Base-by-base conservation (phyloP, 2,329 filamentous ascomycete species). In the Penicillium occitanis region DNA sequence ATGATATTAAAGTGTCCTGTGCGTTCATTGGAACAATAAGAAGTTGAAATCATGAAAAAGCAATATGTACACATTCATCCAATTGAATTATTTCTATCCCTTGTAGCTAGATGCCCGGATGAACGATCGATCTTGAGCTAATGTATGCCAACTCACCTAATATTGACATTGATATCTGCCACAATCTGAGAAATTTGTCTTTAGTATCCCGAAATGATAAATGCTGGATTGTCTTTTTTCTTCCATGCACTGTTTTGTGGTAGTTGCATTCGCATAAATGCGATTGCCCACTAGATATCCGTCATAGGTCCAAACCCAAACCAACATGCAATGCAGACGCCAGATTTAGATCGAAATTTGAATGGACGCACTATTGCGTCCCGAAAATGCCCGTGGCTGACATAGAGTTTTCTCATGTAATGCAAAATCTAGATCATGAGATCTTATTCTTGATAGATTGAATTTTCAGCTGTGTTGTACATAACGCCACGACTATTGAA, bases 321-420 rank as follows among this genome's bases (percentile, higher is more conserved):
- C 8, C 44, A 48, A 51, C 48, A 51, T 51, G 50, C 51, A 57
- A 57, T 57, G 51, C n/a, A 10, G 50, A 53, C 50, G 50, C 50
- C 25, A 53, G 50, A 30, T 53, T 33, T 11, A 53, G 28, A 57
- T 55, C 48, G 22, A 53, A n/a, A 17, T 30, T 53, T n/a, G 25
- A 53, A 53, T 53, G 30, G 22, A 19, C 28, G 19, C 25, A 48
- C 28, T 37, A 25, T 57, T 17, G 53, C 33, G 30, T 22, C n/a
- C 30, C 51, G 53, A 37, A 19, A 57, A 37, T 35, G 19, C 33
- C 53, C 33, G 53, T 57, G 53, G 53, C 53, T 57, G n/a, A 40
- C 33, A 37, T 40, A 55, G 17, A 55, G 51, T 55, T 35, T 33
- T 19, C 17, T 35, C 30, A 35, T 35, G 28, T 19, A 55, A 55